Conservation (phyloP, 2,329 filamentous ascomycete genomes). For the Botryotinia calthae region DNA sequence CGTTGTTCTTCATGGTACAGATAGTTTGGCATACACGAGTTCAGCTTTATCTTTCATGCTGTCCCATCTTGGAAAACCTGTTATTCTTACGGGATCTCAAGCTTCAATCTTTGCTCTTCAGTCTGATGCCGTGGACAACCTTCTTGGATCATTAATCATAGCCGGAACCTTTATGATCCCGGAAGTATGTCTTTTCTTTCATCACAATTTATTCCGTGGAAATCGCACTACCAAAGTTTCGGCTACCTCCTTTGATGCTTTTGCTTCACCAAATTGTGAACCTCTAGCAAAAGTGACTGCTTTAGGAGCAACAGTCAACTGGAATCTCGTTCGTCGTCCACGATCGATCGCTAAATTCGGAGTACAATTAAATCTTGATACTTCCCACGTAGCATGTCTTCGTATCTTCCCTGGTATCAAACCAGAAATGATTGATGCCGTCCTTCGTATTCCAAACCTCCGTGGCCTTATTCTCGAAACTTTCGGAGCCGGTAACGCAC, state of each 20-base stretch:
- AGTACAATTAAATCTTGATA: slow-evolving; percentile 59
- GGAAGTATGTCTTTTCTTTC: slow-evolving; percentile 73
- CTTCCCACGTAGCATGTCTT: slow-evolving; percentile 67
- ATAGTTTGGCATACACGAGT: slow-evolving; percentile 66
- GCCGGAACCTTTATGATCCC: slow-evolving; percentile 73
- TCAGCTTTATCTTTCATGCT: slow-evolving; percentile 74
- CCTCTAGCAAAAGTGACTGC: slow-evolving; percentile 61
- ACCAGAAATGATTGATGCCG: slow-evolving; percentile 67
- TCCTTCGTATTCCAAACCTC: slow-evolving; percentile 60
- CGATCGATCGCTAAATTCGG: slow-evolving; percentile 57
- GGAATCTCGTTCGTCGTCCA: slow-evolving; percentile 60
- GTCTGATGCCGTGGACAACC: slow-evolving; percentile 69
- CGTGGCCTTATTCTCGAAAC: slow-evolving; percentile 68
- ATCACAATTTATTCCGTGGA: slow-evolving; percentile 67
- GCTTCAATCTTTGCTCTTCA: slow-evolving; percentile 70
- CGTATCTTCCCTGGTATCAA: slow-evolving; percentile 72
- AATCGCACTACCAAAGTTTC: slow-evolving; percentile 69
- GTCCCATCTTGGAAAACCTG: slow-evolving; percentile 67
- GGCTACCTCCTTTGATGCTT: slow-evolving; percentile 66
- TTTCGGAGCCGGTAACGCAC: slow-evolving; percentile 70
- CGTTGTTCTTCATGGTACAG: slow-evolving; percentile 69
- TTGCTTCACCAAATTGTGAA: slow-evolving; percentile 63
- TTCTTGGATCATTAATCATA: slow-evolving; percentile 67
- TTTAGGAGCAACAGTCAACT: slow-evolving; percentile 61
- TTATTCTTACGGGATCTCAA: slow-evolving; percentile 63